Evolutionary conservation across 2,329 filamentous ascomycete species (phyloP).

Genomic region (Exophiala alcalophila): DNA sequence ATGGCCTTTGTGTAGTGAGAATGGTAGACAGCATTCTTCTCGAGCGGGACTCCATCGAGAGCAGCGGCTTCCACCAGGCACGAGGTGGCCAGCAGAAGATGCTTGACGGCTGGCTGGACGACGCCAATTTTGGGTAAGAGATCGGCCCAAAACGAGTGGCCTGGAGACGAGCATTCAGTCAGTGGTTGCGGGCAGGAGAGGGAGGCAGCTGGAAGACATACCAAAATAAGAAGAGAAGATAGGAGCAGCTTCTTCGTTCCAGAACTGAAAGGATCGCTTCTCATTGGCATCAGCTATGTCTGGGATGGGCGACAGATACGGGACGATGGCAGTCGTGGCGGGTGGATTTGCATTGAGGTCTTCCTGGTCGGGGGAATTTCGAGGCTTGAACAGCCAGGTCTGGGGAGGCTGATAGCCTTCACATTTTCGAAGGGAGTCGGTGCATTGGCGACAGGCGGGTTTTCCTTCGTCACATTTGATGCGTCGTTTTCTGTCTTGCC

Average conservation of each 20-base stretch:
- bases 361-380: constrained; percentile 2
- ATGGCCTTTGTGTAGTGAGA: constrained; percentile 24
- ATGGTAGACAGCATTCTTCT: constrained; percentile 19
- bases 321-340: constrained; percentile 4
- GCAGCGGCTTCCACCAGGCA: constrained; percentile 13
- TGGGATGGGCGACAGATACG: constrained; percentile 13
- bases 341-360: neutral
- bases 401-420: constrained; percentile 26
- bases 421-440: constrained; percentile 22
- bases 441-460: constrained; percentile 25
- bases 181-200: neutral
- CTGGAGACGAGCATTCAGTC: constrained; percentile 9
- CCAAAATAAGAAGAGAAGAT: constrained; percentile 25
- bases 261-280: constrained; percentile 21
- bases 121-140: constrained; percentile 20
- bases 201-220: constrained; percentile 3
- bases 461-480: constrained; percentile 28
- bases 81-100: constrained; percentile 22
- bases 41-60: constrained; percentile 11
- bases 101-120: constrained; percentile 19
- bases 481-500: constrained; percentile 21
- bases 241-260: constrained; percentile 21
- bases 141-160: constrained; percentile 23
- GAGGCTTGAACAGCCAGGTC: constrained; percentile 27
- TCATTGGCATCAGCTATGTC: constrained; percentile 15